Conservation (phyloP, 2,329 filamentous ascomycete genomes). For the Penicillium decumbens region DNA sequence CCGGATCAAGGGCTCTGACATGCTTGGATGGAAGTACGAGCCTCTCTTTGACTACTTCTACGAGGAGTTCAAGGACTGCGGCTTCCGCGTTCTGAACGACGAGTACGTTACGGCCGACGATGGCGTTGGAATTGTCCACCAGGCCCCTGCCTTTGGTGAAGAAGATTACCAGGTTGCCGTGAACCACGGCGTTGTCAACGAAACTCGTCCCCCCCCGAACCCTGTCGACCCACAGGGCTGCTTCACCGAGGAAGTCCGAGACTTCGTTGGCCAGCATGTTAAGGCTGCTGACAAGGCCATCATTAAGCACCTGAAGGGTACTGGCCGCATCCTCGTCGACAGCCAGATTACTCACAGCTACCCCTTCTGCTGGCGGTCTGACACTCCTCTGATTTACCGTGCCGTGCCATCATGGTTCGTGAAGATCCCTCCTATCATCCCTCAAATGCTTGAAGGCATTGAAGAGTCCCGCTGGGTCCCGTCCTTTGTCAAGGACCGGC, state of each 20-base stretch:
- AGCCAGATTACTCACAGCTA: conserved; percentile 88
- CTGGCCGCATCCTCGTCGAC: conserved; percentile 73
- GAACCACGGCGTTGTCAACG: conserved; percentile 69
- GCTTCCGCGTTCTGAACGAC: conserved; percentile 76
- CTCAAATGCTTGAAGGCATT: conserved; percentile 85
- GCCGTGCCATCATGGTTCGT: conserved; percentile 95
- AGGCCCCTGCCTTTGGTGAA: conserved; percentile 89
- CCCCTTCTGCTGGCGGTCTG: conserved; percentile 90
- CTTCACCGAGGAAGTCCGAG: conserved; percentile 70
- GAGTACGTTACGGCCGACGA: conserved; percentile 84
- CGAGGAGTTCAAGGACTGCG: conserved; percentile 78
- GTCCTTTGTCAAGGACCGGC: conserved; percentile 80
- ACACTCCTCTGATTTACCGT: conserved; percentile 87
- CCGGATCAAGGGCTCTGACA: conserved; percentile 74
- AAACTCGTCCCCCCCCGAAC: conserved; percentile 75
- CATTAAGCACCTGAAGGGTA: conserved; percentile 77
- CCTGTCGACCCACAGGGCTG: conserved; percentile 80
- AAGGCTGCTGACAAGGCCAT: conserved; percentile 91
- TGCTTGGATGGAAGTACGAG: conserved; percentile 84
- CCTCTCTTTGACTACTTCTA: conserved; percentile 88
- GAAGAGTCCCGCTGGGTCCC: conserved; percentile 90
- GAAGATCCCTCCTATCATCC: conserved; percentile 75
- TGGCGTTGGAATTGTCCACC: conserved; percentile 91
- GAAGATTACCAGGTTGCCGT: conserved; percentile 87
- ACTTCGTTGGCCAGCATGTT: conserved; percentile 83